Conservation (phyloP, 179 eudicot species). For the Beta lomatogona region DNA sequence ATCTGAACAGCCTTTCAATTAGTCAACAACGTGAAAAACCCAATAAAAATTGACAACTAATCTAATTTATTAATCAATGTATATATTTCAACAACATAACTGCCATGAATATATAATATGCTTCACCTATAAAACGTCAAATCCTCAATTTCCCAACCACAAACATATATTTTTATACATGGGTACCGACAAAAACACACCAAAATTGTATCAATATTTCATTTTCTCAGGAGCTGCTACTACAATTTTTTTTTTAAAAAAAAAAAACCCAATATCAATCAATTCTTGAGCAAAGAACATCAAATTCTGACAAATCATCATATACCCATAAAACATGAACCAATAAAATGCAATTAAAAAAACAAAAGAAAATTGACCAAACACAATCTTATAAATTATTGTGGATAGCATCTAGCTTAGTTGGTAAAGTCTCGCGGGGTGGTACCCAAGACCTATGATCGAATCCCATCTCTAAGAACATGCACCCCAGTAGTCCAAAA, state of each 20-base stretch:
- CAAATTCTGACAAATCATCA: background rate
- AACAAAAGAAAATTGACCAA: background rate
- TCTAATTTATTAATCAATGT: background rate
- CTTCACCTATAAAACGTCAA: background rate
- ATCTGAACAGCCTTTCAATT: background rate
- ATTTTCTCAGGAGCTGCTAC: background rate
- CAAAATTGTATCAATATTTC: background rate
- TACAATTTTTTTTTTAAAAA: background rate
- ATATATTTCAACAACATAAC: background rate
- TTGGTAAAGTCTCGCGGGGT: too few species aligned
- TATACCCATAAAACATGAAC: conserved; percentile 4
- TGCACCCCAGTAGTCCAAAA: background rate
- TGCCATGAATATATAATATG: background rate
- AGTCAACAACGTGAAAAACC: conserved; percentile 9
- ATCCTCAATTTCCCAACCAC: background rate
- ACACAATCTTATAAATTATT: background rate
- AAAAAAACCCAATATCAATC: background rate
- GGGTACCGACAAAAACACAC: conserved; percentile 5
- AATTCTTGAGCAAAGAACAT: background rate
- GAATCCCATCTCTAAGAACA: too few species aligned
- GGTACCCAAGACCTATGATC: too few species aligned
- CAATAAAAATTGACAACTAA: background rate
- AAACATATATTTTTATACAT: background rate
- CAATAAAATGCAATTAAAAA: background rate
- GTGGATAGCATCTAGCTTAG: too few species aligned